Percentiles rank a stretch among this genome's conserved stretches.
phyloP scores from a whole-genome alignment of 2,329 filamentous ascomycete genomes.

The Podosphaera aphanis region DNA sequence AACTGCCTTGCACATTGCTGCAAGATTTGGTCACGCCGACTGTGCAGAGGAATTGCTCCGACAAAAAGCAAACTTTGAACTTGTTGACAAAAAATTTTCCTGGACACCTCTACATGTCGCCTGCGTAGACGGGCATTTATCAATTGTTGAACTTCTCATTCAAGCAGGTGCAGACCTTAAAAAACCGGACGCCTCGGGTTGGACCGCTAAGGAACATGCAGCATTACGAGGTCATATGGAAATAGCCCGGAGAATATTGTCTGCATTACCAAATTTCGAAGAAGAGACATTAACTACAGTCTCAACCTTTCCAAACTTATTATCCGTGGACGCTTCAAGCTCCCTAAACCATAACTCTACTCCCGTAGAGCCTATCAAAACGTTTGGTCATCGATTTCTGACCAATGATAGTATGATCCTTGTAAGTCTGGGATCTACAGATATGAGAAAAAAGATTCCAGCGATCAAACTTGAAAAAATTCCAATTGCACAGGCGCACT shows the following conservation, averaged over 20 bases:
- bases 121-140: constrained; percentile 63
- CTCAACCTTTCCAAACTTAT: constrained; percentile 24
- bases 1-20: constrained; percentile 76
- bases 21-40: constrained; percentile 62
- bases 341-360: constrained; percentile 24
- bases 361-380: constrained; percentile 60
- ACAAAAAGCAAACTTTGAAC: constrained; percentile 53
- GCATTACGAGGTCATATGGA: constrained; percentile 68
- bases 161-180: constrained; percentile 55
- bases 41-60: constrained; percentile 57
- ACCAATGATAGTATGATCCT: constrained; percentile 73
- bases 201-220: constrained; percentile 85
- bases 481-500: constrained; percentile 66
- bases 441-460: constrained; percentile 58
- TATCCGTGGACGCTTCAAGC: constrained; percentile 36
- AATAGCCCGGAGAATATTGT: constrained; percentile 48
- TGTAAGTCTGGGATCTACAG: constrained; percentile 86
- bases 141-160: constrained; percentile 54
- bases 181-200: constrained; percentile 63
- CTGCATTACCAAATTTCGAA: constrained; percentile 1
- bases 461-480: constrained; percentile 76
- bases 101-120: constrained; percentile 95
- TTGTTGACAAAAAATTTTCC: constrained; percentile 61
- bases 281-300: constrained; percentile 7
- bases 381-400: constrained; percentile 87